Evolutionary conservation across 345 rosid genomes (phyloP).

Genomic region (Pistacia vera): DNA sequence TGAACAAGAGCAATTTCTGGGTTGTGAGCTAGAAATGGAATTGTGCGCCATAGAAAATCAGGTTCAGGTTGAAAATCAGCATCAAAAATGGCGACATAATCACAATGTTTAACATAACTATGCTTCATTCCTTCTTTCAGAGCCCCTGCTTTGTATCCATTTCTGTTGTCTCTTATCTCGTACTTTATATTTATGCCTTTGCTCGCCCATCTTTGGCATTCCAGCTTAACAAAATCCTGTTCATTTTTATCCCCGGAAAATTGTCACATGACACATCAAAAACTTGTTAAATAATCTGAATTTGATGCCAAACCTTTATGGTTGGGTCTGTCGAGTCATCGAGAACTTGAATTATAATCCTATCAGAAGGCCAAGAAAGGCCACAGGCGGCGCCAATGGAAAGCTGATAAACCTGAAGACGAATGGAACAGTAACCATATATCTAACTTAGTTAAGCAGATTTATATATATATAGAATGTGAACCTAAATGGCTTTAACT

Average conservation of each 20-base stretch:
- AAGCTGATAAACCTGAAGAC: slow-evolving; percentile 63
- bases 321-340: slow-evolving; percentile 82
- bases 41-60: slow-evolving; percentile 69
- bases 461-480: not conserved
- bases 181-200: slow-evolving; percentile 72
- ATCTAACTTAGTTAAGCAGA: no score
- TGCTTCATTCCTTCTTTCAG: slow-evolving; percentile 78
- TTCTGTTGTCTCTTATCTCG: slow-evolving; percentile 65
- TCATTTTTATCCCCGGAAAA: not conserved
- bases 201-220: slow-evolving; percentile 75
- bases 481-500: no score
- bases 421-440: not conserved
- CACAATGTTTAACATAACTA: slow-evolving; percentile 73
- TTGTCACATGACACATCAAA: not conserved
- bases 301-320: slow-evolving; percentile 42
- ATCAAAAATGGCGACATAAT: slow-evolving; percentile 80
- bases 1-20: slow-evolving; percentile 78
- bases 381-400: slow-evolving; percentile 93
- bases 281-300: no score
- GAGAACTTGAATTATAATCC: slow-evolving; percentile 83
- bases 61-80: slow-evolving; percentile 92
- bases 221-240: slow-evolving; percentile 67
- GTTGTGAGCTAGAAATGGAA: slow-evolving; percentile 73
- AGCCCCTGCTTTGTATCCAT: slow-evolving; percentile 86
- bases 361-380: slow-evolving; percentile 80